Conservation (phyloP, 176 grass and related monocot species). For the Saccharum officinarum region DNA sequence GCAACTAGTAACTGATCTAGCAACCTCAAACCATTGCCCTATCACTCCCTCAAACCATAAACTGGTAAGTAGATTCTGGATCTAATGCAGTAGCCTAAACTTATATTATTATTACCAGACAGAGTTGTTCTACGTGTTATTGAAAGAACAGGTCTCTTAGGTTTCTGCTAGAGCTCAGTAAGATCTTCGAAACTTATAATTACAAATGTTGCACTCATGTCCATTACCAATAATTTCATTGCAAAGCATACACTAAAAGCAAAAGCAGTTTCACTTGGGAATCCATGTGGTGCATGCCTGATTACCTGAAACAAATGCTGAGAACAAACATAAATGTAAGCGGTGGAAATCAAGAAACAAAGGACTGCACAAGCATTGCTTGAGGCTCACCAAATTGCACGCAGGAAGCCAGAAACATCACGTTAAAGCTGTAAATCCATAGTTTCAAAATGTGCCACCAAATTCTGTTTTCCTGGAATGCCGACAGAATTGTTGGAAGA, state of each 20-base stretch:
- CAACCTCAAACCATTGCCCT: neutral
- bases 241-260: neutral
- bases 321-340: conserved; percentile 34
- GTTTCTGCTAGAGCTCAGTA: neutral
- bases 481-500: no score
- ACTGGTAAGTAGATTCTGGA: neutral
- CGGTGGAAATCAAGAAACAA: conserved; percentile 10
- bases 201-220: neutral
- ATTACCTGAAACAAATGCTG: conserved; percentile 42
- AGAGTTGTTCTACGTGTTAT: neutral
- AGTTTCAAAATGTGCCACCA: conserved; percentile 48
- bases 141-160: neutral
- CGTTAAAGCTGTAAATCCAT: conserved; percentile 31
- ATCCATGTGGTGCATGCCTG: conserved; percentile 36
- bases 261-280: conserved; percentile 22
- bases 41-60: neutral
- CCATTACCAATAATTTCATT: neutral
- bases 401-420: conserved; percentile 49
- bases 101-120: neutral
- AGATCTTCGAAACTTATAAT: conserved; percentile 1
- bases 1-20: neutral
- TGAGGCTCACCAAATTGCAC: conserved; percentile 53
- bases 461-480: conserved; percentile 49
- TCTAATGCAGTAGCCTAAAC: neutral
- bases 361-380: conserved; percentile 35